A percentile compares a stretch with the other conserved stretches of the same genome.
Evolutionary conservation across 2,329 filamentous ascomycete genomes (phyloP).

Genomic region (Cladosporium sp.): DNA sequence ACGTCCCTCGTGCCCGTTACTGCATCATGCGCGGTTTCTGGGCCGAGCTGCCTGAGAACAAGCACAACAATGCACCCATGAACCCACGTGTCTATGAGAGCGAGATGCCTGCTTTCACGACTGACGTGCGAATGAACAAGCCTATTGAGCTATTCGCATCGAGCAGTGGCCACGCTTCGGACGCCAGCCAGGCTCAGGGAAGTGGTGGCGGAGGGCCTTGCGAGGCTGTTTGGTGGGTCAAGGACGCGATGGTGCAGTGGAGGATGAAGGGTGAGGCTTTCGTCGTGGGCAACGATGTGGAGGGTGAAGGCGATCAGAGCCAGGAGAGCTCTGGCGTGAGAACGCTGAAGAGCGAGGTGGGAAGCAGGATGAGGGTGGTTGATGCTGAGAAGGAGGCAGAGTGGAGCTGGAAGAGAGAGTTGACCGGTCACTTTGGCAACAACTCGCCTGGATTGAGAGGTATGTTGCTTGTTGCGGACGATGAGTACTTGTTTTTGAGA

Average conservation of each 20-base stretch:
- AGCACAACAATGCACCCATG: slow-evolving; percentile 65
- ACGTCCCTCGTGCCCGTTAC: slow-evolving; percentile 61
- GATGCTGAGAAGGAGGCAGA: slow-evolving; percentile 40
- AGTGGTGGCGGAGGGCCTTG: slow-evolving; percentile 64
- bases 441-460: slow-evolving; percentile 74
- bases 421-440: slow-evolving; percentile 89
- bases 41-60: slow-evolving; percentile 66
- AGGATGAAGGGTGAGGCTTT: slow-evolving; percentile 72
- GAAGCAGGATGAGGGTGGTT: slow-evolving; percentile 59
- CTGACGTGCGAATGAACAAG: slow-evolving; percentile 85
- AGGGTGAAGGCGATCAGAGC: slow-evolving; percentile 35
- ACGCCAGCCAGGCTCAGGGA: slow-evolving; percentile 41
- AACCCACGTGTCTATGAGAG: slow-evolving; percentile 71
- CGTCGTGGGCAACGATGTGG: slow-evolving; percentile 67
- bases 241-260: slow-evolving; percentile 73
- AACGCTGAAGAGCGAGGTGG: slow-evolving; percentile 58
- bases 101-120: slow-evolving; percentile 79
- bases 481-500: not conserved
- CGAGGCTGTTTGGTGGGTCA: slow-evolving; percentile 82
- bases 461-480: slow-evolving; percentile 28
- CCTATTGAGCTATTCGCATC: slow-evolving; percentile 62
- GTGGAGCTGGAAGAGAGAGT: slow-evolving; percentile 76
- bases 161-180: slow-evolving; percentile 43
- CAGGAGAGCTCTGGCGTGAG: slow-evolving; percentile 52
- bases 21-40: slow-evolving; percentile 87